phyloP scores from a whole-genome alignment of 2,329 filamentous ascomycete genomes.

The Nakataea oryzae region DNA sequence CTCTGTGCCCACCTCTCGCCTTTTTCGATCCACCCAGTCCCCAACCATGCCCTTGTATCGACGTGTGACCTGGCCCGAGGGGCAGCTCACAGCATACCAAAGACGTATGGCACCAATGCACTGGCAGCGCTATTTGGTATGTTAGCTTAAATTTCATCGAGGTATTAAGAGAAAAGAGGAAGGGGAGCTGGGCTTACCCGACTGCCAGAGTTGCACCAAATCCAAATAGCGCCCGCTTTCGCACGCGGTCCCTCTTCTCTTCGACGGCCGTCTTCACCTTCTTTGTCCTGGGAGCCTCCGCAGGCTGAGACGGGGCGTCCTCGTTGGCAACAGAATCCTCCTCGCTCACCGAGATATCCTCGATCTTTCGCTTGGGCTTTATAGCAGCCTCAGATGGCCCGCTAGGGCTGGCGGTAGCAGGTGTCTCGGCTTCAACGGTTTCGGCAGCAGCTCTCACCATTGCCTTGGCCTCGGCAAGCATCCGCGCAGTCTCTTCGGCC shows the following conservation, averaged over 20 bases:
- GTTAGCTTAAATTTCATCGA: conserved; percentile 1
- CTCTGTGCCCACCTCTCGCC: neutral
- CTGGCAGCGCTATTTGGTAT: conserved; percentile 6
- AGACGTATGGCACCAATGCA: conserved; percentile 15
- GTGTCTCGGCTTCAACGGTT: conserved; percentile 22
- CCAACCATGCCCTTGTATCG: neutral
- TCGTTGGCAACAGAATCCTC: conserved; percentile 28
- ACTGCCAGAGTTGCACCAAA: conserved; percentile 79
- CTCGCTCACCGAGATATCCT: conserved; percentile 59
- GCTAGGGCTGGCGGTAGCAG: conserved; percentile 5
- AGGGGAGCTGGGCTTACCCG: conserved; percentile 55
- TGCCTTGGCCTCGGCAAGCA: conserved; percentile 77
- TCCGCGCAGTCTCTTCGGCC: conserved; percentile 67
- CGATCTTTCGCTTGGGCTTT: conserved; percentile 63
- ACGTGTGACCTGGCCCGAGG: neutral
- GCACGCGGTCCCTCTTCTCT: conserved; percentile 75
- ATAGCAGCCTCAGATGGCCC: conserved; percentile 24
- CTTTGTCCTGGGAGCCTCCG: conserved; percentile 38
- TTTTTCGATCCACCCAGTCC: neutral
- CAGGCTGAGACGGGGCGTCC: conserved; percentile 38
- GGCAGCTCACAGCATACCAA: conserved; percentile 12
- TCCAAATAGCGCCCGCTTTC: conserved; percentile 75
- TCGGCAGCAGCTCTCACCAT: conserved; percentile 66
- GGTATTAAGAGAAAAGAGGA: neutral
- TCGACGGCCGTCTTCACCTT: conserved; percentile 73